phyloP scores from a whole-genome alignment of 1,139 yeast genomes.

The Blastobotrys aristatus region DNA sequence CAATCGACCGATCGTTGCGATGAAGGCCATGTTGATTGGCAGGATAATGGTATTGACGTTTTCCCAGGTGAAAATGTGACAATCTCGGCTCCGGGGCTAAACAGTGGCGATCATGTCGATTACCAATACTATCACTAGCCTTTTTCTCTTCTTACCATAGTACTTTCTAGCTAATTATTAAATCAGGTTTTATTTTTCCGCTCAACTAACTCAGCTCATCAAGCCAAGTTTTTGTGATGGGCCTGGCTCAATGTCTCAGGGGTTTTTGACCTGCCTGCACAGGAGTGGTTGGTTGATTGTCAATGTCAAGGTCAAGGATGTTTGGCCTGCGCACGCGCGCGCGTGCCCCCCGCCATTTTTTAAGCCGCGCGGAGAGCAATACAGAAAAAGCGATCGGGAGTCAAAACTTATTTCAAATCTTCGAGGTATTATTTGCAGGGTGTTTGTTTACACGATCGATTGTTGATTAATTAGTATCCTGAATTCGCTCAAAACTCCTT shows the following conservation, averaged over 20 bases:
- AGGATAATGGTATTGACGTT: conserved; percentile 44
- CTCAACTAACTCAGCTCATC: neutral
- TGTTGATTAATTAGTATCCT: too few relatives aligned
- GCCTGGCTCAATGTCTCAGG: neutral
- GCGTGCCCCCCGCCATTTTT: too few relatives aligned
- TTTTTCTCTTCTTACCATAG: neutral
- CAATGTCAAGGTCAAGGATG: too few relatives aligned
- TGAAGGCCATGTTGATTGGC: conserved; percentile 23
- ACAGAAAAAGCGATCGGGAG: too few relatives aligned
- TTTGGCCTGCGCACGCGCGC: too few relatives aligned
- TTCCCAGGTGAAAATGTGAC: conserved; percentile 37
- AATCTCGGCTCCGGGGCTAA: conserved; percentile 15
- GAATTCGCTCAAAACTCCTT: too few relatives aligned
- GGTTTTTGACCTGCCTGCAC: too few relatives aligned
- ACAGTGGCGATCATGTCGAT: conserved; percentile 1
- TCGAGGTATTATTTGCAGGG: too few relatives aligned
- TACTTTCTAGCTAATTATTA: neutral
- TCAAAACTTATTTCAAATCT: too few relatives aligned
- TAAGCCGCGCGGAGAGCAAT: too few relatives aligned
- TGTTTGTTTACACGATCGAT: too few relatives aligned
- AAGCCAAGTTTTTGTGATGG: neutral
- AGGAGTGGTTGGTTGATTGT: too few relatives aligned
- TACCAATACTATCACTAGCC: conserved; percentile 4
- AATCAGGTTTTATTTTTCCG: neutral
- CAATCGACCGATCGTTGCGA: conserved; percentile 12